These are phyloP conservation scores for Rhodotorula sp. DNA, from an alignment of 1,284 basidiomycete genomes.

Conservation along the genomic window DNA sequence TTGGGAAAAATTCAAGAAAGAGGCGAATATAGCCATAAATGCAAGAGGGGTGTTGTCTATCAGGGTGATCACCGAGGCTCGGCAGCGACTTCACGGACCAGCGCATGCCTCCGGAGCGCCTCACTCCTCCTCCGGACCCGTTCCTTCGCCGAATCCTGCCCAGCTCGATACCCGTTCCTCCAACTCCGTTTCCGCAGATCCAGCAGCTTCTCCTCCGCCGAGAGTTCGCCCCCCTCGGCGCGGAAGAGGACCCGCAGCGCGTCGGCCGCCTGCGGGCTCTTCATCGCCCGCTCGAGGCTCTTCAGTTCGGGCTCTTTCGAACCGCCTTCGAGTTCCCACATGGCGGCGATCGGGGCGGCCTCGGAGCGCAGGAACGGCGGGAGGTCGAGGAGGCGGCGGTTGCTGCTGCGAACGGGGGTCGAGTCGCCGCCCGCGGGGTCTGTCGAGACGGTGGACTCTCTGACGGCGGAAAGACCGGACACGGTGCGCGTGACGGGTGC, in stretches of 20 bases:
- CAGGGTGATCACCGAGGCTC: no score
- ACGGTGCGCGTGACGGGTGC: not conserved
- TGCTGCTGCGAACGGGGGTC: no score
- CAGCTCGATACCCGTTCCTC: not conserved
- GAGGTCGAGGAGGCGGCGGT: not conserved
- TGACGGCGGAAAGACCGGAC: not conserved
- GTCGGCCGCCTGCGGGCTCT: slow-evolving; percentile 5
- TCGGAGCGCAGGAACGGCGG: slow-evolving; percentile 15
- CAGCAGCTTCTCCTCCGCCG: not conserved
- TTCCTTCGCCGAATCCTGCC: not conserved
- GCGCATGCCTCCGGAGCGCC: not conserved
- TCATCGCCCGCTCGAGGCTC: slow-evolving; percentile 26
- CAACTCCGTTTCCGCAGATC: not conserved
- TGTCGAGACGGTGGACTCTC: not conserved
- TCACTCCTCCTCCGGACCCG: not conserved
- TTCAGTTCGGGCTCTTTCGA: slow-evolving; percentile 18
- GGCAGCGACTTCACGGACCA: not conserved
- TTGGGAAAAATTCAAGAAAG: no score
- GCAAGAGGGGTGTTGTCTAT: no score
- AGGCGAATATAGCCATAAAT: no score
- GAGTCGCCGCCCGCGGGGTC: not conserved
- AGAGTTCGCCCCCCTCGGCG: not conserved
- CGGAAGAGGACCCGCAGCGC: slow-evolving; percentile 29
- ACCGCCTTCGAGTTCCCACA: slow-evolving; percentile 33
- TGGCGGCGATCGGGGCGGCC: slow-evolving; percentile 34